Percentiles rank a stretch among this genome's conserved stretches.
phyloP scores from a whole-genome alignment of 2,329 filamentous ascomycete species.

The Verticillium nubilum region DNA sequence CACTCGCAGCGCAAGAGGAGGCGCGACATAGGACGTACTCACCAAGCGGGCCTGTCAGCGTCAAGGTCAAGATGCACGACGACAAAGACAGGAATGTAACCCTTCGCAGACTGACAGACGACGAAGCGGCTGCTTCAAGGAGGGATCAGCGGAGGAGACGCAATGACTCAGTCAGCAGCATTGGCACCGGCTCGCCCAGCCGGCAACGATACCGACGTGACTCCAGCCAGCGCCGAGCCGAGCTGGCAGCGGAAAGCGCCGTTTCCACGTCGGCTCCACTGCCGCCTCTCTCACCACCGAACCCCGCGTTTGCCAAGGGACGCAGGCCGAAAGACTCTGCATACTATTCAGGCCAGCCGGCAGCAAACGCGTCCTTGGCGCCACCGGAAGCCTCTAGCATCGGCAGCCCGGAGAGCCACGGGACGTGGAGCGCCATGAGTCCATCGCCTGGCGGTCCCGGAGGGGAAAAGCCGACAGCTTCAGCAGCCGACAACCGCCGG shows the following conservation, averaged over 20 bases:
- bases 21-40: constrained; percentile 27
- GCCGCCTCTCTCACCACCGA: constrained; percentile 47
- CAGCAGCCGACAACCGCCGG: constrained; percentile 44
- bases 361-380: constrained; percentile 27
- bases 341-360: constrained; percentile 50
- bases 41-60: constrained; percentile 44
- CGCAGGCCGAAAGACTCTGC: constrained; percentile 52
- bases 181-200: constrained; percentile 48
- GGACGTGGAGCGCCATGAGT: constrained; percentile 49
- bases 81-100: constrained; percentile 58
- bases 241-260: constrained; percentile 37
- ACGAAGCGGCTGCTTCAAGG: constrained; percentile 44
- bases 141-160: constrained; percentile 33
- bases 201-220: constrained; percentile 50
- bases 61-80: constrained; percentile 56
- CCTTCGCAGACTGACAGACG: constrained; percentile 54
- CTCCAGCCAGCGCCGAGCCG: constrained; percentile 39
- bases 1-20: constrained; percentile 43
- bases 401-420: constrained; percentile 39
- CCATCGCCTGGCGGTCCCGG: constrained; percentile 36
- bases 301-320: constrained; percentile 49
- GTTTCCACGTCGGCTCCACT: constrained; percentile 11
- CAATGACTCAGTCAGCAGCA: constrained; percentile 47
- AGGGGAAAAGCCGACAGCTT: constrained; percentile 26
- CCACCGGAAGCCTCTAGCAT: constrained; percentile 38